Base-by-base conservation (phyloP, 495 filamentous ascomycete genomes). In the Physcia stellaris region DNA sequence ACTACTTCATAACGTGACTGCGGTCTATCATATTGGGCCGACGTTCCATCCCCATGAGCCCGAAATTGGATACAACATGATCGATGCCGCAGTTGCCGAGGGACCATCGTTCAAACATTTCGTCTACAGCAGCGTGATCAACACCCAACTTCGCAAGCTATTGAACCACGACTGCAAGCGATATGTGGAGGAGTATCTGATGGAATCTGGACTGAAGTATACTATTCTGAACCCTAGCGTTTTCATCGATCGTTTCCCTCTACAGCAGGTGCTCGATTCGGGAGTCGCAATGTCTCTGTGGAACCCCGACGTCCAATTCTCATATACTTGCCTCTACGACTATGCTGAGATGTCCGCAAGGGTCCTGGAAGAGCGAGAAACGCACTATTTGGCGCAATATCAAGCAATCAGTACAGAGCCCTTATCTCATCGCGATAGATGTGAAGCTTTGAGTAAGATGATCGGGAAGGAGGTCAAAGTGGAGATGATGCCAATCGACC, bases 161-260 rank as follows among this genome's bases (percentile, higher is more conserved):
- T 36, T 59, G 33, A 47, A 60, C 19, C 59, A 60, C 27, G 57
- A 58, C 40, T 40, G 31, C 37, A 62, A 62, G 40, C 40, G 57
- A 26, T 46, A 51, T 30, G 38, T 60, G 23, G 59, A 62, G 37
- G 59, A 60, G 38, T 33, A 43, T 2, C 43, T 62, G 7, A 42
- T 54, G 16, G 43, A 54, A 22, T 47, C 41, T 27, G 40, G 40
- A 5, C 43, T 59, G 12, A 43, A 51, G 31, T 62, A 44, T 15
- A 60, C 57, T 4, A 52, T 61, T 43, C 44, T 61, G 15, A 46
- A 55, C 29, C 58, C 58, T 24, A 55, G 49, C 4, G 49, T 54
- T 33, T 58, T 58, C 49, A 49, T 61, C 44, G 51, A 61, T 23
- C 28, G 19, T 3, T 53, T 54, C 20, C 56, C 54, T 0, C 32